These are phyloP conservation scores for Citrus maxima DNA, from an alignment of 345 rosid genomes.

Conservation along the genomic window DNA sequence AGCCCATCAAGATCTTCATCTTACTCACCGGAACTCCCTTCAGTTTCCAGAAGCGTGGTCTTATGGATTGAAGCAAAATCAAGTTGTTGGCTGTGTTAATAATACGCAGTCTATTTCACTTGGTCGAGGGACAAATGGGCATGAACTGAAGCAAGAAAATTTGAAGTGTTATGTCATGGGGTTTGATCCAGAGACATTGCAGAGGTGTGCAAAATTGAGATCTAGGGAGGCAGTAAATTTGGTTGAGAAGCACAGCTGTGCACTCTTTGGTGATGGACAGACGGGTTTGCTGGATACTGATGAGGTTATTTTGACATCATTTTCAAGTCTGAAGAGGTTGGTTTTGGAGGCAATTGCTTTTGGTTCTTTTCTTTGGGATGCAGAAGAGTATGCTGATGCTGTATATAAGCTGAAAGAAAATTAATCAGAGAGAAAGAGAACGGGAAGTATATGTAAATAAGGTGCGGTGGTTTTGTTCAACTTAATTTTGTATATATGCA, in stretches of 20 bases:
- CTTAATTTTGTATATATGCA: slow-evolving; percentile 20
- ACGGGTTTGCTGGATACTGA: slow-evolving; percentile 26
- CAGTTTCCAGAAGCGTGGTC: slow-evolving; percentile 36
- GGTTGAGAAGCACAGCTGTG: slow-evolving; percentile 71
- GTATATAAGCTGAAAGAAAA: slow-evolving; percentile 65
- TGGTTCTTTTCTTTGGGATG: slow-evolving; percentile 94
- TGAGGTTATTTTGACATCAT: slow-evolving; percentile 66
- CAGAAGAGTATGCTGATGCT: slow-evolving; percentile 60
- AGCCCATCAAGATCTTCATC: slow-evolving; percentile 20
- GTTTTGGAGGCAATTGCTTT: slow-evolving; percentile 91
- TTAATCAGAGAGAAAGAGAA: background rate
- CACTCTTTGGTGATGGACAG: slow-evolving; percentile 61
- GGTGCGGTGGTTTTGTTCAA: background rate
- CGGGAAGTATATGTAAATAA: background rate
- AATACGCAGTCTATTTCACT: slow-evolving; percentile 13
- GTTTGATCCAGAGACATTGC: slow-evolving; percentile 65
- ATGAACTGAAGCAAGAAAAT: slow-evolving; percentile 25
- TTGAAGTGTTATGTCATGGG: slow-evolving; percentile 64
- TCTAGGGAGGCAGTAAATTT: slow-evolving; percentile 63
- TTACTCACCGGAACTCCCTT: slow-evolving; percentile 25
- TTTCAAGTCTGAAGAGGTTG: slow-evolving; percentile 81
- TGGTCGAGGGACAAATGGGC: slow-evolving; percentile 21
- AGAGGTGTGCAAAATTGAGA: slow-evolving; percentile 64
- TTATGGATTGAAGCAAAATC: slow-evolving; percentile 26
- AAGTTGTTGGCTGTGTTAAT: slow-evolving; percentile 37